Evolutionary conservation across 2,329 filamentous ascomycete species (phyloP), one percentile per base, ranked within the genome.

Genomic region (Colletotrichum sp.): DNA sequence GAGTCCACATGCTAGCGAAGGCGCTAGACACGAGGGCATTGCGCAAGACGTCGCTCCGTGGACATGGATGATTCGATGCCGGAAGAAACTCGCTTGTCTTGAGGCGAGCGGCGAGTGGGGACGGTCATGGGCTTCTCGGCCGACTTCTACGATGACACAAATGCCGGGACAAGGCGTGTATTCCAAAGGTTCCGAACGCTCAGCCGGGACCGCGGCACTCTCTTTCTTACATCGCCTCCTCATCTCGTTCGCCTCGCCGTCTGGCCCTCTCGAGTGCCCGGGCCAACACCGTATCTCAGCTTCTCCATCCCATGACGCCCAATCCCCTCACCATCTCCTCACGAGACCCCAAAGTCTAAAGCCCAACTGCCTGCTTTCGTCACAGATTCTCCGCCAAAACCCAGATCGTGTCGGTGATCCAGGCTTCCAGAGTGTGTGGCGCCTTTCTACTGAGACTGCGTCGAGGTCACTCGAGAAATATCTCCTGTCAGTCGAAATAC

Each of bases 331-430:
- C 34, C 55, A 12, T 48, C 67, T 34, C 34, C 67, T 70, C 67
- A 70, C 36, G 67, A 70, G 55, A 70, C 66, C 27, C 67, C 67
- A 70, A 70, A 70, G 67, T 62, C 39, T 70, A 62, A 70, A 62
- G 67, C 67, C 67, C 66, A 61, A 70, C 66, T 9, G 52, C 34
- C 27, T 52, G 36, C 8, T 66, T 22, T 30, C 39, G 56, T 43
- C n/a, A 68, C 52, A 68, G 66, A 68, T 68, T 58, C 13, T 60
- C 66, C 52, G 66, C 66, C 32, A 68, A 58, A 68, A 60, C 32
- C 25, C 10, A 60, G 66, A 68, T 68, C 13, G 66, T 22, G 32
- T 39, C 55, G 27, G 8, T 58, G 27, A 16, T 16, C 27, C 27
- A 13, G 55, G 8, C 55, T 58, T 58, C 55, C 55, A 25, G 9